Conservation (phyloP, 2,329 filamentous ascomycete species). For the Fusarium mundagurra region DNA sequence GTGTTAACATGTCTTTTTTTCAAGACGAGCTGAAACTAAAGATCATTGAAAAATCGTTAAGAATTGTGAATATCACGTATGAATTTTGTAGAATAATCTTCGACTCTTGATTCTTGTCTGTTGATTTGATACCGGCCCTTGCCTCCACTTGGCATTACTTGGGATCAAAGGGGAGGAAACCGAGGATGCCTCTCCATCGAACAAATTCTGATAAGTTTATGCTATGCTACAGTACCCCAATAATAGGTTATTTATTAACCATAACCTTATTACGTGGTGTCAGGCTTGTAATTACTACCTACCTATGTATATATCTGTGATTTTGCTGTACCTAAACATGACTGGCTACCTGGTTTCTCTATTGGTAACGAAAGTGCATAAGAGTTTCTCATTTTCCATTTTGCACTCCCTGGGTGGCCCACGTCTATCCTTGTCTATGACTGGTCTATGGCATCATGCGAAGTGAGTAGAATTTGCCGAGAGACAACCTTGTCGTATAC, state of each 20-base stretch:
- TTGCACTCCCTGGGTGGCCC: not conserved
- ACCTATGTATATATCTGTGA: not conserved
- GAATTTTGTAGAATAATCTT: not conserved
- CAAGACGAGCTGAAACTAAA: not conserved
- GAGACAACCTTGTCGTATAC: not conserved
- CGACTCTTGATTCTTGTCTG: not conserved
- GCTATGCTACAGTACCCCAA: not conserved
- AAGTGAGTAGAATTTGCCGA: not conserved
- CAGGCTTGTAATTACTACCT: not conserved
- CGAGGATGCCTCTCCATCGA: not conserved
- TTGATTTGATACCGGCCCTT: conserved; percentile 10
- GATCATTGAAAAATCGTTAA: not conserved
- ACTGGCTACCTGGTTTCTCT: not conserved
- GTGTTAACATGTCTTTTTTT: not conserved
- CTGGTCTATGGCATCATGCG: not conserved
- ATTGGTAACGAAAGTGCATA: not conserved
- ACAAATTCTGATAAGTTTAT: not conserved
- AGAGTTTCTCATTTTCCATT: not conserved
- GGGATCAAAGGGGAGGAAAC: not conserved
- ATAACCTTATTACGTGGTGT: not conserved
- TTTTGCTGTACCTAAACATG: not conserved
- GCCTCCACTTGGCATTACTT: not conserved
- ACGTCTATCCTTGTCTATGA: not conserved
- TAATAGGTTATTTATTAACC: not conserved
- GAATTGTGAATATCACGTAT: not conserved